Base-by-base conservation (phyloP, 75 land plant genomes). In the Azolla pinnata region DNA sequence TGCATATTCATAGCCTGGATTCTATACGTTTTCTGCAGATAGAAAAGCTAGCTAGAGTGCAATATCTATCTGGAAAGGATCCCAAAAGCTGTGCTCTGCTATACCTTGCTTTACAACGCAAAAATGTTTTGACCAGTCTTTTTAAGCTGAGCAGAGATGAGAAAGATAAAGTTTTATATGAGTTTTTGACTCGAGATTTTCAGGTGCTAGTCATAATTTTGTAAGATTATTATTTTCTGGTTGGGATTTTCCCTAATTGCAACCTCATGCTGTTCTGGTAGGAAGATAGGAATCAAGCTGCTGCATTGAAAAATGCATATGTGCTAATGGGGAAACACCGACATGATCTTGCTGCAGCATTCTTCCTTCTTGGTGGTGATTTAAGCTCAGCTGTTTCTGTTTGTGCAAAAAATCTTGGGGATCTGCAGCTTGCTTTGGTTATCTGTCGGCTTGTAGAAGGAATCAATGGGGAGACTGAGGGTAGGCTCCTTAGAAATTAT, bases 301-400 rank as follows among this genome's bases (percentile, higher is more conserved):
- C 99, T 69, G 99, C 99, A 63, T 62, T 95, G 51, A 95, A 95
- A 74, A 95, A 95, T 80, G 99, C 99, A 20, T 95, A 95, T 74
- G 85, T 89, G 24, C 62, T 95, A 48, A 77, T 89, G 96, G 96
- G 99, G 52, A 82, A 76, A 57, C 99, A 95, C 65, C 86, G 88
- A 33, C 75, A 86, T 28, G 99, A 88, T 65, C 81, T 95, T 40
- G 99, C 99, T 24, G 68, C 83, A 46, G 90, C 99, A 19, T 95
- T 95, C 56, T 95, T 95, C 65, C 61, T 95, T 23, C 83, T 95
- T 57, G 99, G 99, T 40, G 90, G 85, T 28, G 99, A 95, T 69
- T 54, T 75, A 35, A 60, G 72, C 49, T 95, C 99, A 59, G 99
- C 99, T 40, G 72, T 81, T 25, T 76, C 73, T 35, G 73, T 86